Conservation (phyloP, 2,329 filamentous ascomycete genomes). For the Scedosporium minutisporum region DNA sequence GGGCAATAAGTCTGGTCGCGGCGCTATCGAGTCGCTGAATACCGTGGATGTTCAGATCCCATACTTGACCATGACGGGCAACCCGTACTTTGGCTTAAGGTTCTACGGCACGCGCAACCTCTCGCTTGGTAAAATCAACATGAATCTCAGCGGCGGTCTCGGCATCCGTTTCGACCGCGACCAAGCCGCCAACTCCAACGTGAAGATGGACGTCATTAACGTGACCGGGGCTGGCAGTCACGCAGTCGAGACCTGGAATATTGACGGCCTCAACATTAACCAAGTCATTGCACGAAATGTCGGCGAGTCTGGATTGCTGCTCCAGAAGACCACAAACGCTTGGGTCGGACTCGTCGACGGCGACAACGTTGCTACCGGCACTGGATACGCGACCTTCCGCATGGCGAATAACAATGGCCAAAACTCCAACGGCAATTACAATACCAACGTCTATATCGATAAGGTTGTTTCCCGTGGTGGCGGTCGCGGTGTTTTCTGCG, state of each 20-base stretch:
- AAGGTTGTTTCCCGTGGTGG: conserved; percentile 45
- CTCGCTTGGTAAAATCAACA: conserved; percentile 38
- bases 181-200: conserved; percentile 38
- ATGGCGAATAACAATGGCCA: conserved; percentile 48
- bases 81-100: conserved; percentile 46
- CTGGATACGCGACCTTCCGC: conserved; percentile 46
- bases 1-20: conserved; percentile 29
- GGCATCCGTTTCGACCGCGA: conserved; percentile 51
- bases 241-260: conserved; percentile 51
- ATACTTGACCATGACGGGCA: conserved; percentile 47
- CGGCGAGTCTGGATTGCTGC: conserved; percentile 45
- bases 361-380: conserved; percentile 41
- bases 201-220: conserved; percentile 40
- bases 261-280: conserved; percentile 41
- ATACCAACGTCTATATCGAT: conserved; percentile 42
- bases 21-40: conserved; percentile 43
- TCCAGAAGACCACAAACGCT: conserved; percentile 44
- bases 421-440: conserved; percentile 36
- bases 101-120: conserved; percentile 43
- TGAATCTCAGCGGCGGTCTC: conserved; percentile 44
- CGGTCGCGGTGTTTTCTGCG: conserved; percentile 48
- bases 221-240: conserved; percentile 45
- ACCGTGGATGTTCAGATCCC: conserved; percentile 41
- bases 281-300: conserved; percentile 43
- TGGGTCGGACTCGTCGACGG: conserved; percentile 45